These are phyloP conservation scores for Periconia macrospinosa DNA, from an alignment of 2,329 filamentous ascomycete genomes.

Conservation along the genomic window DNA sequence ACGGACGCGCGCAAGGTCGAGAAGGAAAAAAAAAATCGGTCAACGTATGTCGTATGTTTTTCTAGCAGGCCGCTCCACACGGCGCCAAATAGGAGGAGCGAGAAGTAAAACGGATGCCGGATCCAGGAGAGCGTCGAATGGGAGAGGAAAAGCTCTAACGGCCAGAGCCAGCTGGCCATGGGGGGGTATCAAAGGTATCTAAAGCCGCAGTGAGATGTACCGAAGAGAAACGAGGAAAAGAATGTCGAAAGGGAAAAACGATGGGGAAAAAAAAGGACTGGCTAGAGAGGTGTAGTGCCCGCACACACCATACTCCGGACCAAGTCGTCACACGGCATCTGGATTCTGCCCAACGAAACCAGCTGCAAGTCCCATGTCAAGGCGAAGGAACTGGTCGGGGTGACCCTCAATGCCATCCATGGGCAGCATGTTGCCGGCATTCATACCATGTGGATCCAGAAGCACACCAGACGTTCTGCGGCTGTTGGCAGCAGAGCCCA, in stretches of 20 bases:
- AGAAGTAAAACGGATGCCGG: slow-evolving; percentile 1
- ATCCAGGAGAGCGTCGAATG: neutral
- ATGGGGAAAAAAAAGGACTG: neutral
- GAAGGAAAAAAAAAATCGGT: neutral
- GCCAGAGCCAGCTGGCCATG: neutral
- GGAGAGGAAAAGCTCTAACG: neutral
- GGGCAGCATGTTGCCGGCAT: slow-evolving; percentile 23
- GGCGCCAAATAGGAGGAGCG: slow-evolving; percentile 14
- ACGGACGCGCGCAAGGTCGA: neutral
- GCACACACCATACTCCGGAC: neutral
- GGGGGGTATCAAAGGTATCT: neutral
- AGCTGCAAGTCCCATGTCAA: slow-evolving; percentile 35
- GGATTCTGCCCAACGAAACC: slow-evolving; percentile 31
- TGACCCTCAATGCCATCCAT: slow-evolving; percentile 39
- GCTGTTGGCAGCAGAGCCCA: slow-evolving; percentile 35
- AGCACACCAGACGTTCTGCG: slow-evolving; percentile 33
- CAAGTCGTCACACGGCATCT: slow-evolving; percentile 14
- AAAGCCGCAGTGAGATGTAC: neutral
- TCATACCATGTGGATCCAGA: slow-evolving; percentile 30
- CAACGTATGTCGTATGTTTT: neutral
- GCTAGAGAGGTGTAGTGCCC: neutral
- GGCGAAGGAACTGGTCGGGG: slow-evolving; percentile 34
- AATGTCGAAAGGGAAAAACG: neutral
- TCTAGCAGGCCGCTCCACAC: slow-evolving; percentile 12
- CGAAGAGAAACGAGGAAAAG: neutral